These are phyloP conservation scores for Geoglossum glabrum DNA, from an alignment of 495 filamentous ascomycete genomes.

Conservation along the genomic window DNA sequence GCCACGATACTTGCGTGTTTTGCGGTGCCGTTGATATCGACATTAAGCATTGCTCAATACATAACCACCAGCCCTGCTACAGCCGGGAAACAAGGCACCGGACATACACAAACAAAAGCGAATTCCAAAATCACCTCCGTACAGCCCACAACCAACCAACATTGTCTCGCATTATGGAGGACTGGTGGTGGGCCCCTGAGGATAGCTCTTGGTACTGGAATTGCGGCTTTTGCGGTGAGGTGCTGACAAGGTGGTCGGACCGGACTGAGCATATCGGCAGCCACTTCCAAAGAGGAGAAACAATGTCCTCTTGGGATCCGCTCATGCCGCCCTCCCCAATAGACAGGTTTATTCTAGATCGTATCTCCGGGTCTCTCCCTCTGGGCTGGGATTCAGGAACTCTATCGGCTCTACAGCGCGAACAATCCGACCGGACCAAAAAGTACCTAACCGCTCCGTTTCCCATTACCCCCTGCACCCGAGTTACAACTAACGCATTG, in stretches of 20 bases:
- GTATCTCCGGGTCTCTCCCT: too few species aligned
- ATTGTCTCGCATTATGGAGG: neutral
- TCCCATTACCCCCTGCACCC: too few species aligned
- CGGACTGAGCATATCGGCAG: constrained; percentile 3
- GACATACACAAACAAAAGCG: neutral
- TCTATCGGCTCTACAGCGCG: too few species aligned
- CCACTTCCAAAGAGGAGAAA: neutral
- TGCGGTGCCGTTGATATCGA: neutral
- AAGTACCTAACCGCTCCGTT: too few species aligned
- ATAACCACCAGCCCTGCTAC: neutral
- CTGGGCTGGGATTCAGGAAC: too few species aligned
- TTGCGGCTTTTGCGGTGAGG: constrained; percentile 8
- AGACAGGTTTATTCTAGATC: too few species aligned
- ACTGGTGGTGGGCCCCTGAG: neutral
- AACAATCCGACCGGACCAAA: too few species aligned
- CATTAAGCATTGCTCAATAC: neutral
- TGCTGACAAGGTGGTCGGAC: neutral
- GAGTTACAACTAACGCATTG: too few species aligned
- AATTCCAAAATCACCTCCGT: neutral
- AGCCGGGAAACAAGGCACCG: neutral
- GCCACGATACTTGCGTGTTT: neutral
- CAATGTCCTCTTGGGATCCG: too few species aligned
- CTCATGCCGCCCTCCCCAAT: too few species aligned
- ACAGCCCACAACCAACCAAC: neutral
- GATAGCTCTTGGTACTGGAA: constrained; percentile 6